A percentile compares a stretch with the other conserved stretches of the same genome.
phyloP scores from a whole-genome alignment of 257 asterid genomes.

The Avicennia marina region DNA sequence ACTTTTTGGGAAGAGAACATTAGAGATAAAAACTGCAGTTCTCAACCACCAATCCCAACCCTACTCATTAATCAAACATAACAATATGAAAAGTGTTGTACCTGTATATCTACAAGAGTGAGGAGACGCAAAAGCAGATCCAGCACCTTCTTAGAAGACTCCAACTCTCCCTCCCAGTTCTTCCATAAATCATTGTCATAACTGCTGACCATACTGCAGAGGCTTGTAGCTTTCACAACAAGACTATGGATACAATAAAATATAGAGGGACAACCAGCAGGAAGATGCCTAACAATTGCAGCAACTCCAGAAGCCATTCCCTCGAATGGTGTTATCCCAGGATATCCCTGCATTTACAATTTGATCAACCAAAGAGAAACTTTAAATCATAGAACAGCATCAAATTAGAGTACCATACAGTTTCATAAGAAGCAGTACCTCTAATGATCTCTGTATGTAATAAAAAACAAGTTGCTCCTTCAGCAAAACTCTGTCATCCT shows the following conservation, averaged over 20 bases:
- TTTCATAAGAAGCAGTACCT: constrained; percentile 43
- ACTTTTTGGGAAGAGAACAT: background rate
- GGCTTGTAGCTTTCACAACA: background rate
- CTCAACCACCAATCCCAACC: background rate
- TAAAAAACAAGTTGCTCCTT: constrained; percentile 93
- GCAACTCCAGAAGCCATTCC: constrained; percentile 95
- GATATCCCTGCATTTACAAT: constrained; percentile 56
- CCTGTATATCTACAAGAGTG: constrained; percentile 84
- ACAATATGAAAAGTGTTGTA: constrained; percentile 13
- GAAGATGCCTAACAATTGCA: constrained; percentile 22
- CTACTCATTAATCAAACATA: background rate
- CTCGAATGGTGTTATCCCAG: constrained; percentile 77
- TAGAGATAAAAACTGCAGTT: background rate
- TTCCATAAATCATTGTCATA: constrained; percentile 44
- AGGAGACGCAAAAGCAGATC: constrained; percentile 80
- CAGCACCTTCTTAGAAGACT: constrained; percentile 60
- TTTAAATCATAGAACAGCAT: constrained; percentile 3
- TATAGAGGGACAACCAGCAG: too few relatives aligned
- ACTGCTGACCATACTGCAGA: constrained; percentile 33
- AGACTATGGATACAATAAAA: too few relatives aligned
- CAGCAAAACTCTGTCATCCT: constrained; percentile 58
- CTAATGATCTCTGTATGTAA: constrained; percentile 75
- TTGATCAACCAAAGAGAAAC: constrained; percentile 15
- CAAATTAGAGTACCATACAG: constrained; percentile 9
- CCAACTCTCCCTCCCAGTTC: constrained; percentile 67